Base-by-base conservation (phyloP, 2,329 filamentous ascomycete genomes). In the Alternaria infectoria region DNA sequence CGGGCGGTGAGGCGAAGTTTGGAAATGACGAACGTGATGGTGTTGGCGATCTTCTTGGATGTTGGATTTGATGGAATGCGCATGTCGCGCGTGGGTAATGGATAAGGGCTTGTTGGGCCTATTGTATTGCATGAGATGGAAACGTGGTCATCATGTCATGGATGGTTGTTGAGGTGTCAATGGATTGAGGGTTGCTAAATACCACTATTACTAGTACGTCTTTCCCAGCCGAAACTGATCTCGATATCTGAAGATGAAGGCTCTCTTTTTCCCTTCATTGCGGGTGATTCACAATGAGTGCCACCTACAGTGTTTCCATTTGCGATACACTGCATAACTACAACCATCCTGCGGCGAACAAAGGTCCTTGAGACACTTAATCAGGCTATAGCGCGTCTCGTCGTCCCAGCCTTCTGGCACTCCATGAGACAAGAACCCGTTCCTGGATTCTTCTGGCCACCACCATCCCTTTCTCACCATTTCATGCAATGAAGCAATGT, bases 371-470 rank as follows among this genome's bases (percentile, higher is more conserved):
- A 46, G 44, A 46, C 44, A 23, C 44, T 46, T 46, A 4, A 46
- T 23, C 0, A 46, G 19, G 19, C 44, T 23, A 0, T 46, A 46
- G 0, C 11, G 19, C 19, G 44, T 46, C 44, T 46, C 21, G 12
- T 0, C 7, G 0, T n/a, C 13, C 44, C 44, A 46, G 12, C 19
- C 21, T 23, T 23, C 7, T 46, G 44, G 19, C 36, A 40, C 3
- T 0, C 2, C 17, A 2, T 46, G 0, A 0, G 0, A 0, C 44
- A 46, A 1, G 21, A 46, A 46, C 19, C 44, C 44, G 9, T 45
- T 23, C 44, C 15, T 45, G 15, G 9, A 0, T 1, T 8, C 10
- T 3, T 36, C 17, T 1, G 43, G 43, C 7, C 3, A 3, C 43
- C 43, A 45, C 19, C 5, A 2, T 12, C 12, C 7, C 44, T 6